Evolutionary conservation across 106 monocot genomes (phyloP), one percentile per base, ranked within the genome.

Genomic region (Apostasia ramifera): DNA sequence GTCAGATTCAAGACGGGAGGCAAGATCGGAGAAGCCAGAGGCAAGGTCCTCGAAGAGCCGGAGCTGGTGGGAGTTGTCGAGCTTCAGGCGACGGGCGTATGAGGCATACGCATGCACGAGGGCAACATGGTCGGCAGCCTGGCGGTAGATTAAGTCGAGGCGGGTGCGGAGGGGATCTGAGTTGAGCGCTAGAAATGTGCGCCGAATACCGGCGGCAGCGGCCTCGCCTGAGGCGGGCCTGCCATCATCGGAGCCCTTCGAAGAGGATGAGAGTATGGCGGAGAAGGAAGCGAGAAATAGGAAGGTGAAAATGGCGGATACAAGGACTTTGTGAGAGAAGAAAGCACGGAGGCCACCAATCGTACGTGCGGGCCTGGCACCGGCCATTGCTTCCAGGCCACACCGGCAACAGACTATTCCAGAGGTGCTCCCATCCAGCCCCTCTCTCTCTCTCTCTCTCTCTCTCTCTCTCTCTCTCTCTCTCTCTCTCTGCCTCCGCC

Each of bases 101-200:
- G 88, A 74, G 56, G 95, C 78, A 74, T 91, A 91, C 48, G 91
- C 91, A 58, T 89, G 71, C 78, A 86, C 73, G 13, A 95, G 74
- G 46, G 91, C 85, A 42, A 81, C 66, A 70, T 92, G 91, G 64
- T 92, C 91, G 55, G 76, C 51, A 46, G 91, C 88, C 59, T 95
- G 95, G 44, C 83, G 83, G 53, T 77, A 64, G 77, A 92, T 67
- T 37, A 91, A 82, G 73, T 74, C 66, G 71, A 84, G 66, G 54
- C 80, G 88, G 63, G 76, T 61, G 15, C 66, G 81, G 69, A 80
- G 67, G 59, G 88, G 82, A 42, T 84, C 79, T 40, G 81, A 73
- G 14, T 63, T 70, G 43, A 75, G 72, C 6, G 86, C 72, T 5
- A 83, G 76, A 63, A 81, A 78, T 46, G 75, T 72, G 5, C 74